Base-by-base conservation (phyloP, 202 grass and related monocot genomes). In the Digitaria exilis region DNA sequence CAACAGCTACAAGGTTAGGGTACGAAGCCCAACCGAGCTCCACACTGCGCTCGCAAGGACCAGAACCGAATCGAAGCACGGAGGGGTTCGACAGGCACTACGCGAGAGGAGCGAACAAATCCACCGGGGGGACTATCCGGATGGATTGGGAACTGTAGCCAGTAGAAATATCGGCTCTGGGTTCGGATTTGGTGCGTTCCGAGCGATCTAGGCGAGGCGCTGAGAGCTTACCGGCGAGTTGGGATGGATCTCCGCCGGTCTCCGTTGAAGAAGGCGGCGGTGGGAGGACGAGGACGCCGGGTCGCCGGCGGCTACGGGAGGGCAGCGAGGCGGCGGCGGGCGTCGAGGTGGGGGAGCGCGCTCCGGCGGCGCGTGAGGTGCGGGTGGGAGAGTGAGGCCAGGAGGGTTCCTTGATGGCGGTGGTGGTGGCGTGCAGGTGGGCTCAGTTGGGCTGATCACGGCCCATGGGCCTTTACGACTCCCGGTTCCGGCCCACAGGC, bases 311-410 rank as follows among this genome's bases (percentile, higher is more conserved):
- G 15, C 32, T 49, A 14, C 8, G 31, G 35, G 46, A 31, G 46
- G 30, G 16, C 21, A 17, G 43, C 37, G 37, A 17, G 31, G 48
- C 2, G 13, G 62, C 6, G 26, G 42, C 13, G 19, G 59, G 6
- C 41, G 54, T 25, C 54, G 18, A 1, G 21, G 65, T n/a, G 0
- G 65, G 65, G n/a, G 25, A 10, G 37, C 21, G 71, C 16, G 73
- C 24, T 76, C 22, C 75, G 75, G 75, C 45, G 61, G 76, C 77
- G 77, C 24, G 76, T n/a, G 67, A 70, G 67, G 46, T 55, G 64
- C n/a, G 35, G 46, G 4, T 2, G 30, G 30, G 6, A 25, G 48
- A 7, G 46, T 16, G 46, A 13, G 3, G 49, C 31, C 22, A 80
- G 77, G 78, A 80, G 78, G 78, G 49, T 44, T 80, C 48, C 48